Evolutionary conservation across 2,329 filamentous ascomycete species (phyloP), one percentile per base, ranked within the genome.

Genomic region (Cladophialophora carrionii): DNA sequence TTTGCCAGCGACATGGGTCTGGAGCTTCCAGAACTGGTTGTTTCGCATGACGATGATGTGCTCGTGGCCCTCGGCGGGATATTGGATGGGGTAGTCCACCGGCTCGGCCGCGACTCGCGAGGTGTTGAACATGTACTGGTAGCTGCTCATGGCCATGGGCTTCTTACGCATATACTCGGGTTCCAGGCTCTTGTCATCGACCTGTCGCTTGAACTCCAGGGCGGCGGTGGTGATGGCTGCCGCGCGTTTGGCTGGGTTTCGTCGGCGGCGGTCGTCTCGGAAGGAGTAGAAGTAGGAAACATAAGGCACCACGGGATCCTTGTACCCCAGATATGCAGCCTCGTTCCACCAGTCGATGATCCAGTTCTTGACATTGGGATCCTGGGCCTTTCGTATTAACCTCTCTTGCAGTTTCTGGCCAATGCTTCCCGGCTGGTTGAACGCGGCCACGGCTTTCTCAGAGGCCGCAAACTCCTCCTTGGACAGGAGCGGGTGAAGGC

Each of bases 231-330:
- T 88, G 71, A 99, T 90, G 70, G 94, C 93, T 3, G 95, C 95
- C 3, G 95, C 95, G 69, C 95, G 90, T 84, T 96, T 96, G 68
- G 90, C 89, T 0, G 95, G 95, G 78, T 97, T 87, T 68, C 92
- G 88, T 71, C 94, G 87, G 75, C 88, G 86, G 72, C 91, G 88
- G 79, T 99, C 96, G 79, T 99, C 95, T 71, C 92, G 88, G 82
- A 98, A 94, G 62, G 93, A 97, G 83, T 99, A 99, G 82, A 99
- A 99, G 85, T 99, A 99, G 79, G 92, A 96, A 74, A 99, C 95
- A 76, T 98, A 99, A 67, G 95, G 95, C 20, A 98, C 91, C 54
- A 99, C 91, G 10, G 95, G 95, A 77, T 98, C 95, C 71, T 94
- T 90, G 82, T 98, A 98, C 70, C 81, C 85, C 70, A 99, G 87